Conservation (phyloP, 2,329 filamentous ascomycete genomes). For the Fusarium pseudonygamai region DNA sequence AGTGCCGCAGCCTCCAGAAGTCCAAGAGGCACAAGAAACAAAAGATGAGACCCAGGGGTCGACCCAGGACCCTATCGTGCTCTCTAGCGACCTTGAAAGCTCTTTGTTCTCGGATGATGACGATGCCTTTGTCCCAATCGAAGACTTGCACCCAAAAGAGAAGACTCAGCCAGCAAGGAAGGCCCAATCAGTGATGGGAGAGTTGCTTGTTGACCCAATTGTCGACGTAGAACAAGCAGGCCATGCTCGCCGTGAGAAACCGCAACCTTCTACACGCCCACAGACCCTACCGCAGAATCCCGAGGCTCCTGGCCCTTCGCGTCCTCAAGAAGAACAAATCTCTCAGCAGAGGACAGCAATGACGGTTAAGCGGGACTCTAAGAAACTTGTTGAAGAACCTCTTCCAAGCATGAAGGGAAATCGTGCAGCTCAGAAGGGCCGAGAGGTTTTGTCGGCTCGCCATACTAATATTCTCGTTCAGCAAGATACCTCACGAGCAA, state of each 20-base stretch:
- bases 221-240: background rate
- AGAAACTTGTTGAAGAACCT: background rate
- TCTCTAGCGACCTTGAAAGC: constrained; percentile 32
- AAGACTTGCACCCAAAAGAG: background rate
- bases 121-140: background rate
- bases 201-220: background rate
- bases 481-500: background rate
- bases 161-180: background rate
- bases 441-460: constrained; percentile 8
- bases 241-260: background rate
- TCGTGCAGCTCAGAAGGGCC: background rate
- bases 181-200: background rate
- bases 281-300: background rate
- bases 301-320: background rate
- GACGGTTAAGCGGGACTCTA: background rate
- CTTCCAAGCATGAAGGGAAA: background rate
- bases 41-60: background rate
- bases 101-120: constrained; percentile 1
- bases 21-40: background rate
- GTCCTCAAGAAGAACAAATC: background rate
- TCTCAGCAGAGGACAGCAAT: background rate
- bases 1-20: background rate
- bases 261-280: background rate
- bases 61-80: constrained; percentile 15
- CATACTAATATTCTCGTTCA: constrained; percentile 20